Evolutionary conservation across 441 rosid species (phyloP), one percentile per base, ranked within the genome.

Genomic region (Brassica hybrid): DNA sequence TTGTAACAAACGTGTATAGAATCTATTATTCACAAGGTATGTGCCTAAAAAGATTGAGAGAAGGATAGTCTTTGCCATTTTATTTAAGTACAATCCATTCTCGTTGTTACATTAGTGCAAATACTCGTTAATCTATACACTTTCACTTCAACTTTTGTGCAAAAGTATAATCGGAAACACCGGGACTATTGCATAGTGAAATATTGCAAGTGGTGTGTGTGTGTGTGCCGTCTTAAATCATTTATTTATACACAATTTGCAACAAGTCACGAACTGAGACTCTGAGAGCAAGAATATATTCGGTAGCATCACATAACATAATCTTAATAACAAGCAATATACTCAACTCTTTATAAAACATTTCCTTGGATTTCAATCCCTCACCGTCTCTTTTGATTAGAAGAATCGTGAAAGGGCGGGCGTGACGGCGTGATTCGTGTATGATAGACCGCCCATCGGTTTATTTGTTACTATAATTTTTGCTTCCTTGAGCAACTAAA

Each of bases 171-270:
- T 13, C 52, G 25, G 36, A 16, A 30, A 65, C 19, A 70, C 7
- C 36, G 36, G 6, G 60, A 52, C 54, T 36, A 36, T 52, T 16
- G 80, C 68, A 67, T 57, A 43, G 36, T 17, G 75, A 63, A 71
- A 50, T 73, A 73, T 12, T 61, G 65, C 81, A 73, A 73, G 78
- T 79, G 78, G 78, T 63, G 14, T 7, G 66, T 67, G n/a, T 7
- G 65, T 67, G 19, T 73, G 78, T 14, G 56, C 81, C 78, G 81
- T 73, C 81, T 62, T 52, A 30, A 67, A 73, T 34, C 50, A 62
- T 34, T 78, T 61, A 17, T 61, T 27, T 67, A 73, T 25, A 79
- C 13, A 79, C 13, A 3, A 50, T 6, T 38, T 48, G 7, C 62
- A 14, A 58, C 34, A n/a, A 50, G 57, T 50, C 67, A 25, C 41